Evolutionary conservation across 306 rosid species (phyloP).

Genomic region (Cicer judaicum): DNA sequence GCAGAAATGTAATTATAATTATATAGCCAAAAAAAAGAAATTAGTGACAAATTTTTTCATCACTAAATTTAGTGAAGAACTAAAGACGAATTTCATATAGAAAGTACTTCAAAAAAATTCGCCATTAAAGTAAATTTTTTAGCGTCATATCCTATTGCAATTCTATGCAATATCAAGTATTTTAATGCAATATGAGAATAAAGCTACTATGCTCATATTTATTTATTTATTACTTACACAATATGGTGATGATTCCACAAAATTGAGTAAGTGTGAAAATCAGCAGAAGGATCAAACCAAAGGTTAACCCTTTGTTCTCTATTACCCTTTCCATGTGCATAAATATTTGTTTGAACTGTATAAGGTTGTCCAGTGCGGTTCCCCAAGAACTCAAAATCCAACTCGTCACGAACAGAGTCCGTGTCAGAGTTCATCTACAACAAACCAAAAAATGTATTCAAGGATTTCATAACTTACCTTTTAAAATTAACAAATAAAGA

Average conservation of each 20-base stretch:
- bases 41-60: no score
- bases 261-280: constrained; percentile 82
- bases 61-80: no score
- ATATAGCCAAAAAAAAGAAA: no score
- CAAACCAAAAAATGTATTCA: background rate
- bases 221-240: constrained; percentile 56
- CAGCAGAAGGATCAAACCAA: constrained; percentile 89
- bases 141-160: no score
- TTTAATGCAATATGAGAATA: background rate
- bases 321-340: constrained; percentile 80
- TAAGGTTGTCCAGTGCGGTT: constrained; percentile 87
- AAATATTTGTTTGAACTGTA: constrained; percentile 92
- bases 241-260: constrained; percentile 71
- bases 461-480: background rate
- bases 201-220: background rate
- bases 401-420: constrained; percentile 68
- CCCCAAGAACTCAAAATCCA: constrained; percentile 95
- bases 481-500: background rate
- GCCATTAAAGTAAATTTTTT: no score
- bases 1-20: no score
- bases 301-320: constrained; percentile 90
- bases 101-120: no score
- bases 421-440: constrained; percentile 79
- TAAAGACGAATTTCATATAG: no score
- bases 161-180: background rate